Percentiles rank a stretch among this genome's conserved stretches.
Conservation (phyloP, 768 basidiomycete genomes). For the Podaxis rugospora region DNA sequence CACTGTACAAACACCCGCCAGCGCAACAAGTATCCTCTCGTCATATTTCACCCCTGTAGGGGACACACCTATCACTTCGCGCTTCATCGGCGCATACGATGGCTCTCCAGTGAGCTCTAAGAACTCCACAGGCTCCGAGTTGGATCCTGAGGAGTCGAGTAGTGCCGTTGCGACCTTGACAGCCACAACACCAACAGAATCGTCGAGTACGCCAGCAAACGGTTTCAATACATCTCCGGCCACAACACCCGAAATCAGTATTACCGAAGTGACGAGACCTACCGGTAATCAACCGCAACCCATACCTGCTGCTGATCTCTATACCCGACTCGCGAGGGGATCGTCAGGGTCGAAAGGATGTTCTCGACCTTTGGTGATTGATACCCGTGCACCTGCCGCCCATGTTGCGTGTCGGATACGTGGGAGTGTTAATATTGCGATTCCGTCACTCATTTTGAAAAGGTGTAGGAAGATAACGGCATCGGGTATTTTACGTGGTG, state of each 20-base stretch:
- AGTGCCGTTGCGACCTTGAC: not conserved
- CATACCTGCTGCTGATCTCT: conserved; percentile 15
- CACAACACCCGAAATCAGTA: not conserved
- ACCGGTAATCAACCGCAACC: not conserved
- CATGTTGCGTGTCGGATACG: conserved; percentile 63
- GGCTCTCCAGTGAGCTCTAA: not conserved
- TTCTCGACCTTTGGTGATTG: conserved; percentile 66
- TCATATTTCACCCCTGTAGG: conserved; percentile 52
- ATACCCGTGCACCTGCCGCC: conserved; percentile 69
- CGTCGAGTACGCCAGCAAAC: not conserved
- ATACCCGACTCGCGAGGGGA: conserved; percentile 18
- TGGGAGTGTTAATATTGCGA: conserved; percentile 77
- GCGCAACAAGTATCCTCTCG: conserved; percentile 37
- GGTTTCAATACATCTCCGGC: conserved; percentile 8
- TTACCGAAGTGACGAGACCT: not conserved
- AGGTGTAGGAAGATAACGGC: conserved; percentile 60
- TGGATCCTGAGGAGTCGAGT: not conserved
- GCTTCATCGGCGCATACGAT: conserved; percentile 9
- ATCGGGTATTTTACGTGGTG: not conserved
- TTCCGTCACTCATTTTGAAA: conserved; percentile 89
- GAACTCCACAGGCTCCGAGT: not conserved
- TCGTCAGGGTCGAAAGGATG: conserved; percentile 20
- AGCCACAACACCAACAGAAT: not conserved
- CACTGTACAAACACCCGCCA: conserved; percentile 21
- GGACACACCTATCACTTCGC: conserved; percentile 17